Conservation (phyloP, 2,329 filamentous ascomycete species). For the Nothopassalora personata region DNA sequence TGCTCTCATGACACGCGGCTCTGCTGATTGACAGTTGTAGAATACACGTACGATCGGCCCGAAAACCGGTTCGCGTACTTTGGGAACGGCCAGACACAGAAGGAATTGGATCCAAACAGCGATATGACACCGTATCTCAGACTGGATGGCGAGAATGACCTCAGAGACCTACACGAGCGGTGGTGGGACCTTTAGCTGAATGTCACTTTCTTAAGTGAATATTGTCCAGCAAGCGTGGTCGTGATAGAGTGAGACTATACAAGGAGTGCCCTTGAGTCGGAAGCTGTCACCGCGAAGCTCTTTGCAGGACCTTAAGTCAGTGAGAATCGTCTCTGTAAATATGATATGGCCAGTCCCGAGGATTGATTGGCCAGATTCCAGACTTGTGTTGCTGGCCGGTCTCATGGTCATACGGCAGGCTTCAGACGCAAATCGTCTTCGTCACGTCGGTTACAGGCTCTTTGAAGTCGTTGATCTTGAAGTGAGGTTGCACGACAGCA, state of each 20-base stretch:
- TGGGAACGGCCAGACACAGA: slow-evolving; percentile 61
- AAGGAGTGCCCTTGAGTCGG: slow-evolving; percentile 1
- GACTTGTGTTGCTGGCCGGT: not conserved
- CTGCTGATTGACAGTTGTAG: slow-evolving; percentile 17
- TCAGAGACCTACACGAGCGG: slow-evolving; percentile 60
- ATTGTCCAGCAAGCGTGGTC: slow-evolving; percentile 1
- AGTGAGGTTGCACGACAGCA: not conserved
- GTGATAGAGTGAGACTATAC: slow-evolving; percentile 10
- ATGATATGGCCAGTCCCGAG: not conserved
- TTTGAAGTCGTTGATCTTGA: not conserved
- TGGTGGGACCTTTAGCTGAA: slow-evolving; percentile 47
- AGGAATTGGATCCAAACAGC: slow-evolving; percentile 51
- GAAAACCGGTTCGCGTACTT: slow-evolving; percentile 57
- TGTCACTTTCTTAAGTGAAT: not conserved
- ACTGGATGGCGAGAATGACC: slow-evolving; percentile 51
- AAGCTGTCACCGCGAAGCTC: not conserved
- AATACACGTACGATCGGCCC: slow-evolving; percentile 45
- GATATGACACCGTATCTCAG: slow-evolving; percentile 62
- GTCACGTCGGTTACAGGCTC: not conserved
- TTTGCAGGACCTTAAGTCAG: not conserved
- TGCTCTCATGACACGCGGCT: not conserved
- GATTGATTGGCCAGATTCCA: not conserved
- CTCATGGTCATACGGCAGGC: not conserved
- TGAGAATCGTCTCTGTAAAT: not conserved
- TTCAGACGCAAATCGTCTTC: not conserved